Conservation (phyloP, 208 protist genomes). For the Hexamita inflata region DNA sequence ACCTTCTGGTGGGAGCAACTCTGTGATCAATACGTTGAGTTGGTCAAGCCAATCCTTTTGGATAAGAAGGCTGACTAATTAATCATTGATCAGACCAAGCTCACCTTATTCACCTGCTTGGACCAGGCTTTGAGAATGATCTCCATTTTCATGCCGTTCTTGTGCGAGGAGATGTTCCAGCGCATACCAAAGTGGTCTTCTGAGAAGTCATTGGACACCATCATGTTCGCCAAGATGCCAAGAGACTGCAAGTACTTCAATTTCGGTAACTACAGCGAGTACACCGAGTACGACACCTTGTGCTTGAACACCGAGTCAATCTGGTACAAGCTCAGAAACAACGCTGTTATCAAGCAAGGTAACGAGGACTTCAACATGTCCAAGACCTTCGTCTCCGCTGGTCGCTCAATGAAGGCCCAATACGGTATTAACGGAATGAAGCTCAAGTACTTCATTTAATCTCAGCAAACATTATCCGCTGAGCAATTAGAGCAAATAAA, state of each 20-base stretch:
- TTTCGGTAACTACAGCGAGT: neutral
- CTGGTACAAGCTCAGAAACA: neutral
- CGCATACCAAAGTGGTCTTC: slow-evolving; percentile 50
- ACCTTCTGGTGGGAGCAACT: slow-evolving; percentile 90
- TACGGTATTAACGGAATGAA: neutral
- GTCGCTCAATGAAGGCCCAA: neutral
- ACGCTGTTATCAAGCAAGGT: neutral
- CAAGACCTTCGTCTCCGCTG: neutral
- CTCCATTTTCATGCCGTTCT: slow-evolving; percentile 97
- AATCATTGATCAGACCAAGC: neutral
- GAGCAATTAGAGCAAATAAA: neutral
- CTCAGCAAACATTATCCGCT: neutral
- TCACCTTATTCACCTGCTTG: neutral
- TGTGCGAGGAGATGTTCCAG: slow-evolving; percentile 97
- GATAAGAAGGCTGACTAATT: neutral
- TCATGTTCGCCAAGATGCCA: slow-evolving; percentile 18
- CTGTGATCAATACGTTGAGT: slow-evolving; percentile 78
- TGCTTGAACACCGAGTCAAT: neutral
- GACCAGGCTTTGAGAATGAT: slow-evolving; percentile 56
- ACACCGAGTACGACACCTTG: neutral
- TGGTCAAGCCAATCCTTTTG: slow-evolving; percentile 31
- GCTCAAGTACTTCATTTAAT: neutral
- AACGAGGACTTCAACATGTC: neutral
- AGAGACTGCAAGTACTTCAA: neutral
- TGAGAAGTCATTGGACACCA: neutral